phyloP scores from a whole-genome alignment of 1,284 basidiomycete genomes.

The Malassezia japonica region DNA sequence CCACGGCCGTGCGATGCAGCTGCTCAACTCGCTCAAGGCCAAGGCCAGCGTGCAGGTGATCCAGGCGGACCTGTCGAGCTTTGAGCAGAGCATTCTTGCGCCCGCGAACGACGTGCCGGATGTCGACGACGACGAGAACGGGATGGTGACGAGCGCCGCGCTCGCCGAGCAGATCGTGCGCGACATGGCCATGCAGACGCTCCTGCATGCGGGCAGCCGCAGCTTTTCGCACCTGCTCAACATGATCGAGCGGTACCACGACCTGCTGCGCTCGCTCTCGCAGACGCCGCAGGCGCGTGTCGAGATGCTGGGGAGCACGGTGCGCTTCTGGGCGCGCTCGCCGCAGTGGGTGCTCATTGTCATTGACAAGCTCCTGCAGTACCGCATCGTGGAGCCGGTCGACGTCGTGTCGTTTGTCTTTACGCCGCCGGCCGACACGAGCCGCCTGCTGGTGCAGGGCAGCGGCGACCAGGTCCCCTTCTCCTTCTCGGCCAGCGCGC shows the following conservation, averaged over 20 bases:
- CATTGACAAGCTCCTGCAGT: slow-evolving; percentile 95
- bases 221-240: slow-evolving; percentile 98
- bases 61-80: slow-evolving; percentile 62
- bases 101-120: slow-evolving; percentile 56
- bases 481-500: slow-evolving; percentile 11
- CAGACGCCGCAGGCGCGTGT: slow-evolving; percentile 52
- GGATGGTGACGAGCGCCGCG: slow-evolving; percentile 45
- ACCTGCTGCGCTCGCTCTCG: slow-evolving; percentile 66
- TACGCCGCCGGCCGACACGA: slow-evolving; percentile 30
- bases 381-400: slow-evolving; percentile 86
- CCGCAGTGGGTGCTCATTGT: slow-evolving; percentile 56
- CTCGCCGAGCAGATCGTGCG: slow-evolving; percentile 60
- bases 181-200: slow-evolving; percentile 74
- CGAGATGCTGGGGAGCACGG: slow-evolving; percentile 60
- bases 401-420: slow-evolving; percentile 86
- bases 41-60: slow-evolving; percentile 64
- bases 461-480: slow-evolving; percentile 13
- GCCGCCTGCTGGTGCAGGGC: slow-evolving; percentile 1
- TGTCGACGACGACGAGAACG: slow-evolving; percentile 46
- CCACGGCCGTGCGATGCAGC: slow-evolving; percentile 66
- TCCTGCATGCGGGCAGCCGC: slow-evolving; percentile 80
- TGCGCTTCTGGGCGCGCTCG: slow-evolving; percentile 63
- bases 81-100: slow-evolving; percentile 26
- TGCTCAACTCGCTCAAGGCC: slow-evolving; percentile 70
- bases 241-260: slow-evolving; percentile 88